phyloP scores from a whole-genome alignment of 2,329 filamentous ascomycete species.

The Trichoderma sp. region DNA sequence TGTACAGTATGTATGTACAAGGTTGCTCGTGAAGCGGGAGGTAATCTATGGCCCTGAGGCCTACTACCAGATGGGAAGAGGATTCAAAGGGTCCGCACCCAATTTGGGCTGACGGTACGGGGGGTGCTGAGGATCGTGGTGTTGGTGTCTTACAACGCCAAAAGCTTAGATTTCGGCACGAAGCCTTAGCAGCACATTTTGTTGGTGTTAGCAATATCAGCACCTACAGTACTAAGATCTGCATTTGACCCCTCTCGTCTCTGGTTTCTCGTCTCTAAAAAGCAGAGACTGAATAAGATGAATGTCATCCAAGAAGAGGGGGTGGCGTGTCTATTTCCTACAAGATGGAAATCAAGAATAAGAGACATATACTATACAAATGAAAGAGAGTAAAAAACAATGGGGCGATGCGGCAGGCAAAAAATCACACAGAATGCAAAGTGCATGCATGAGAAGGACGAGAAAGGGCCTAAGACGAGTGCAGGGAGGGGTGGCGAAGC shows the following conservation, averaged over 20 bases:
- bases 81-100: constrained; percentile 17
- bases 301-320: neutral
- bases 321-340: neutral
- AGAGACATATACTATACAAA: neutral
- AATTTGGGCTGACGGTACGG: neutral
- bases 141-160: neutral
- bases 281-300: neutral
- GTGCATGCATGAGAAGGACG: constrained; percentile 11
- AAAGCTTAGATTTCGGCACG: constrained; percentile 1
- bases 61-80: neutral
- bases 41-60: neutral
- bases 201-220: neutral
- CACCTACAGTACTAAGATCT: neutral
- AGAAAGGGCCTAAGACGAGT: neutral
- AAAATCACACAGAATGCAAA: neutral
- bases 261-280: neutral
- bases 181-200: neutral
- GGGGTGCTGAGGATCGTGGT: constrained; percentile 4
- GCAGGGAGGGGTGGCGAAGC: constrained; percentile 18
- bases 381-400: neutral
- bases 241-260: neutral
- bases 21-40: neutral
- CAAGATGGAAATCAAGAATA: neutral
- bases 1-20: neutral
- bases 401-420: constrained; percentile 6